phyloP scores from a whole-genome alignment of 2,329 filamentous ascomycete genomes.

The Pyricularia grisea region DNA sequence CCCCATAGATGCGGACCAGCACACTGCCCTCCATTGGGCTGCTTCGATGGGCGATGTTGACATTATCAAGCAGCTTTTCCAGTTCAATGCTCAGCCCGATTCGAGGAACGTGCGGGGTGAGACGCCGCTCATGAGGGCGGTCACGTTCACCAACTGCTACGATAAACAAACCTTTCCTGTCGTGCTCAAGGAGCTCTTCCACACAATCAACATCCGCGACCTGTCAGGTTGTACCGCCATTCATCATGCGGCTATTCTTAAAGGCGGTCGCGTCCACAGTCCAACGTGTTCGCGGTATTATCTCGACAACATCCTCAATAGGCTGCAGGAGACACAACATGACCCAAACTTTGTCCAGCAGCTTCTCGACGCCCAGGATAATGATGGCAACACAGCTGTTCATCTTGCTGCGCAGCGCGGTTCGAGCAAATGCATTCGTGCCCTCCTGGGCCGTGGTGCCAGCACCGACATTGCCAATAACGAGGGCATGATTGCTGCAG shows the following conservation, averaged over 20 bases:
- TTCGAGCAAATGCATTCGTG: constrained; percentile 80
- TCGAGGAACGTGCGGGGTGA: constrained; percentile 67
- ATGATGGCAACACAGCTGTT: constrained; percentile 79
- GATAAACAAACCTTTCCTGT: constrained; percentile 86
- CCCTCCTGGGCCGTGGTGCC: constrained; percentile 69
- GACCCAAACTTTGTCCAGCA: constrained; percentile 68
- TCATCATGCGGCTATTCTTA: constrained; percentile 87
- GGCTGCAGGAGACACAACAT: constrained; percentile 62
- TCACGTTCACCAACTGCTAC: constrained; percentile 94
- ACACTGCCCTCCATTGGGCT: constrained; percentile 94
- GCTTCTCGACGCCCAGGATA: constrained; percentile 73
- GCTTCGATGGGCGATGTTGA: constrained; percentile 94
- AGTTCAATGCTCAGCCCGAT: constrained; percentile 66
- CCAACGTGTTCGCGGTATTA: constrained; percentile 89
- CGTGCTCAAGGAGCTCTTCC: constrained; percentile 73
- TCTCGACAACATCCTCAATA: constrained; percentile 82
- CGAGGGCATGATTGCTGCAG: constrained; percentile 74
- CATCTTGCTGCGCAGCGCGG: constrained; percentile 70
- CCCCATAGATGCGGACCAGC: constrained; percentile 85
- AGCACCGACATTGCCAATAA: constrained; percentile 74
- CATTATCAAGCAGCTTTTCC: constrained; percentile 78
- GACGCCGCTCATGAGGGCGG: constrained; percentile 88
- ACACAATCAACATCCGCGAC: constrained; percentile 73
- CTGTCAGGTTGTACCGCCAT: constrained; percentile 80
- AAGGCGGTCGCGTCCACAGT: constrained; percentile 70